Evolutionary conservation across 2,329 filamentous ascomycete genomes (phyloP).

Genomic region (Fusarium hainanense): DNA sequence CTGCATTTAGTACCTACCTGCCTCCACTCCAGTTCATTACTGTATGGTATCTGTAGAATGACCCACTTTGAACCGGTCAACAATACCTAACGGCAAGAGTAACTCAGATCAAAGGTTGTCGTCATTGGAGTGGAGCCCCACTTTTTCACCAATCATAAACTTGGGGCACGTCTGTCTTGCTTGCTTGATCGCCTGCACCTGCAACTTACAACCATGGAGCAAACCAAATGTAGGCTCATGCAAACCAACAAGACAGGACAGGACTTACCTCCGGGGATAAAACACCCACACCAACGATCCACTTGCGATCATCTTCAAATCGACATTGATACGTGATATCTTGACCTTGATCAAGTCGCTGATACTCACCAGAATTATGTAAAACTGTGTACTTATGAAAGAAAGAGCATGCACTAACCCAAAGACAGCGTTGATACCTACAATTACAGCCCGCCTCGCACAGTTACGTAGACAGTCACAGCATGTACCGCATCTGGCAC

Average conservation of each 20-base stretch:
- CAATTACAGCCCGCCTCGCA: not conserved
- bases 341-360: not conserved
- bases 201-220: not conserved
- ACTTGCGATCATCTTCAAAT: not conserved
- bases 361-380: not conserved
- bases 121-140: conserved; percentile 30
- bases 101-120: conserved; percentile 28
- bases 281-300: not conserved
- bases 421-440: not conserved
- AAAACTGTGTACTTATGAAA: not conserved
- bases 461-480: conserved; percentile 27
- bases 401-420: not conserved
- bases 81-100: not conserved
- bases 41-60: not conserved
- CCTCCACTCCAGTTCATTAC: not conserved
- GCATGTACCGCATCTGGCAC: conserved; percentile 22
- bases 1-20: not conserved
- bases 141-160: conserved; percentile 32
- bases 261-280: conserved; percentile 12
- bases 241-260: conserved; percentile 27
- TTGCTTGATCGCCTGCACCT: not conserved
- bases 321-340: not conserved
- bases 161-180: conserved; percentile 24
- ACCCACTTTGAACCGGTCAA: conserved; percentile 25
- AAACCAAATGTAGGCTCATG: conserved; percentile 31